Conservation (phyloP, 352 stramenopile species). For the Globisporangium mamillatum region DNA sequence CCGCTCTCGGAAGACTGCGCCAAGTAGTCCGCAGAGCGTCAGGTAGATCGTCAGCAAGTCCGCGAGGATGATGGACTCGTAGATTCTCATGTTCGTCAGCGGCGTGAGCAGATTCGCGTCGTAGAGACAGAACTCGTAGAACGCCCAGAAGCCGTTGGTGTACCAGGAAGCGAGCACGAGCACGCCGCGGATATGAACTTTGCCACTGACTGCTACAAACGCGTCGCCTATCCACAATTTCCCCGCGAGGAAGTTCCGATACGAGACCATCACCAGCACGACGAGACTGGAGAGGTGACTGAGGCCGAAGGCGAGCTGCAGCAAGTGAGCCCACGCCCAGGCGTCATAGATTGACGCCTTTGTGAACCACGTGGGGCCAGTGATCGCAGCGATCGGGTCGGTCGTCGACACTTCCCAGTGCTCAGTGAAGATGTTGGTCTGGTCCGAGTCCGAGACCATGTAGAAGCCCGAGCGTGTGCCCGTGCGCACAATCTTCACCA, state of each 20-base stretch:
- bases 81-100: not conserved
- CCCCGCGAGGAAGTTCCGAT: slow-evolving; percentile 27
- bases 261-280: slow-evolving; percentile 32
- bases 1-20: slow-evolving; percentile 9
- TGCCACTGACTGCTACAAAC: slow-evolving; percentile 32
- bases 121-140: slow-evolving; percentile 42
- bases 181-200: slow-evolving; percentile 24
- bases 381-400: slow-evolving; percentile 22
- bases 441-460: slow-evolving; percentile 26
- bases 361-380: slow-evolving; percentile 28
- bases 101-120: slow-evolving; percentile 26
- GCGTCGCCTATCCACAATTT: slow-evolving; percentile 44
- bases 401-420: slow-evolving; percentile 26
- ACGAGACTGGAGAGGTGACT: slow-evolving; percentile 30
- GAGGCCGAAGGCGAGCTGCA: slow-evolving; percentile 40
- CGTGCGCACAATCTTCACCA: slow-evolving; percentile 7
- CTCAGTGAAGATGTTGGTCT: slow-evolving; percentile 41
- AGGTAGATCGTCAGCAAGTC: slow-evolving; percentile 22
- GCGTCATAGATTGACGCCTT: slow-evolving; percentile 28
- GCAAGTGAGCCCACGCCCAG: slow-evolving; percentile 44
- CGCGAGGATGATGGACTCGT: slow-evolving; percentile 10
- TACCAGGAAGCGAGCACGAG: slow-evolving; percentile 41
- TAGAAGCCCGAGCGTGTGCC: slow-evolving; percentile 40
- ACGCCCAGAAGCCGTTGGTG: slow-evolving; percentile 42
- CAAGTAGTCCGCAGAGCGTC: slow-evolving; percentile 7